phyloP scores from a whole-genome alignment of 2,329 filamentous ascomycete genomes.

The Fusarium tricinctum region DNA sequence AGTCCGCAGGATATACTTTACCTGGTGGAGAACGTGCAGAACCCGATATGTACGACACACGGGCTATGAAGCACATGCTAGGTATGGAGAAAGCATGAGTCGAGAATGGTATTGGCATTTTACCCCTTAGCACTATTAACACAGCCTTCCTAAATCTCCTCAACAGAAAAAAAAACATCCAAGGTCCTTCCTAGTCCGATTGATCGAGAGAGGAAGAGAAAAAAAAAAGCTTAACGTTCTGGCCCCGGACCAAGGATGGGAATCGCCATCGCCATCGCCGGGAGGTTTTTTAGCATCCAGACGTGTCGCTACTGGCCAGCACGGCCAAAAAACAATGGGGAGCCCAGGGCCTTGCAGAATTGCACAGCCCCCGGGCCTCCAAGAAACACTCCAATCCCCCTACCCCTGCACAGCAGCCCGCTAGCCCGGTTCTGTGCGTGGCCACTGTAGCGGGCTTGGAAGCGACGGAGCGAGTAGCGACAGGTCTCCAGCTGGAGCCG shows the following conservation, averaged over 20 bases:
- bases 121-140: conserved; percentile 6
- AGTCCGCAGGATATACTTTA: background rate
- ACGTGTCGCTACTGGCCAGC: conserved; percentile 14
- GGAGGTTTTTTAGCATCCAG: conserved; percentile 10
- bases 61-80: conserved; percentile 1
- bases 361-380: conserved; percentile 35
- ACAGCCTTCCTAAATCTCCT: conserved; percentile 33
- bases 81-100: conserved; percentile 18
- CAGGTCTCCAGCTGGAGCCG: background rate
- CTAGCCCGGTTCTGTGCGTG: conserved; percentile 25
- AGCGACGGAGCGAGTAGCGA: conserved; percentile 3
- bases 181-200: conserved; percentile 3
- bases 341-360: conserved; percentile 1
- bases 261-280: conserved; percentile 45
- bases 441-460: conserved; percentile 15
- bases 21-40: no score
- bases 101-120: conserved; percentile 23
- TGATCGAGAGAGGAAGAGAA: conserved; percentile 8
- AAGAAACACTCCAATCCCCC: conserved; percentile 3
- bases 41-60: background rate
- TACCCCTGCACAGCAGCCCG: background rate
- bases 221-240: conserved; percentile 41
- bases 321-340: conserved; percentile 18
- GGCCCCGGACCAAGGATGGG: conserved; percentile 22
- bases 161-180: conserved; percentile 32